Evolutionary conservation across 2,329 filamentous ascomycete species (phyloP), one percentile per base, ranked within the genome.

Genomic region (Westerdykella sp.): DNA sequence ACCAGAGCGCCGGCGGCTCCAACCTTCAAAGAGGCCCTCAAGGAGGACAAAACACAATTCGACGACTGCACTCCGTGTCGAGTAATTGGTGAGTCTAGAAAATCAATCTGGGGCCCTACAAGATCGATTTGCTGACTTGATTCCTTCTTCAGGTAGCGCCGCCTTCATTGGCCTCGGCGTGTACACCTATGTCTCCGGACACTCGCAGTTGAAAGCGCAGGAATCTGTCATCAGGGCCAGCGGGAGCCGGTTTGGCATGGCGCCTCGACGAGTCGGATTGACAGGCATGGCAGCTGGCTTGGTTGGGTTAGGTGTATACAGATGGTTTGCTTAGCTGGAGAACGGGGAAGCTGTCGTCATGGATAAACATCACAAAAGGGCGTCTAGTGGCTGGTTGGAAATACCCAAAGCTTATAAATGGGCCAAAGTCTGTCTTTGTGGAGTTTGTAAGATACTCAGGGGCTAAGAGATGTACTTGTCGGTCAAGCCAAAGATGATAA

Each of bases 51-150:
- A 23, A 54, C 58, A n/a, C 48, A 63, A 36, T 66, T 62, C 44
- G 63, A 85, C 50, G 77, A 91, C 67, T 91, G 86, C 65, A 70
- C 80, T 34, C 72, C 83, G 28, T 93, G 86, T 70, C 79, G 78
- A 58, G 66, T 88, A 23, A 73, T 87, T 41, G 86, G 86, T 87
- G 69, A 14, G 9, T 23, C 38, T 16, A 21, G 32, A 15, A 12
- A 7, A 12, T 12, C 32, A 34, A 7, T 14, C 14, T 32, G 30
- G 30, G 30, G 30, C 5, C 3, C 6, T 18, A 21, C 18, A 3
- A 21, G 13, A 34, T 28, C n/a, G n/a, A 18, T 30, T 30, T 32
- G n/a, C n/a, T 23, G 25, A 45, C 11, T 37, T 13, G 7, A 21
- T 14, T 13, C 25, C n/a, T 38, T 11, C 5, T 15, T 34, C 45